Evolutionary conservation across 176 grass and related monocot genomes (phyloP), one percentile per base, ranked within the genome.

Genomic region (Rhynchospora tenuis): DNA sequence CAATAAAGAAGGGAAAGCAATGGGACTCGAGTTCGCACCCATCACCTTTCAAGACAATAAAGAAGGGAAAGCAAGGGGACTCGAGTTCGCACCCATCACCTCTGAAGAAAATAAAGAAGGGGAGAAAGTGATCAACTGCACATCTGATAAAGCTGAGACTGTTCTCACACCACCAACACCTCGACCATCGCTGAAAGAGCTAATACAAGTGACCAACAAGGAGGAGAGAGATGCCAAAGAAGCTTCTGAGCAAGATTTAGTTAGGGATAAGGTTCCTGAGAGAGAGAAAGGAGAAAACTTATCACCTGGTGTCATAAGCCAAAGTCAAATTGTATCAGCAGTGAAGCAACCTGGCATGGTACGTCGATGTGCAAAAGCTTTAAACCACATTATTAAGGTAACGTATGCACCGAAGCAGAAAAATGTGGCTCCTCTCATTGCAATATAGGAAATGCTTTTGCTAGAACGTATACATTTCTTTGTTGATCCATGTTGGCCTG

Each of bases 311-410:
- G 91, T 88, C 59, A 83, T 83, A 64, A 90, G 84, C 83, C 70
- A 87, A 6, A 26, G 59, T 1, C 91, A 88, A 9, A 51, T 47
- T 31, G 79, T 74, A 19, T 85, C 64, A 50, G 91, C 85, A 20
- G 84, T 70, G 73, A 96, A 88, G 51, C 27, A 71, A 16, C 84
- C 64, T 45, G 87, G 94, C 46, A 50, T 93, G 26, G 85, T 97
- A 9, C 81, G 89, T 14, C 81, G 91, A 31, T 97, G 91, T 52
- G 52, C 91, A 60, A 97, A 97, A 86, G 94, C 85, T 19, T 85
- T 93, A 59, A 93, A 90, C 76, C 89, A 91, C 61, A 89, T 97
- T 86, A 88, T 97, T 86, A 97, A 97, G 85, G 66, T 84, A 42
- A 88, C 89, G 66, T 84, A 89, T 38, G 67, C 66, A 7, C 89